These are phyloP conservation scores for Scopulariopsis brevicaulis DNA, from an alignment of 2,329 filamentous ascomycete species.

Conservation along the genomic window DNA sequence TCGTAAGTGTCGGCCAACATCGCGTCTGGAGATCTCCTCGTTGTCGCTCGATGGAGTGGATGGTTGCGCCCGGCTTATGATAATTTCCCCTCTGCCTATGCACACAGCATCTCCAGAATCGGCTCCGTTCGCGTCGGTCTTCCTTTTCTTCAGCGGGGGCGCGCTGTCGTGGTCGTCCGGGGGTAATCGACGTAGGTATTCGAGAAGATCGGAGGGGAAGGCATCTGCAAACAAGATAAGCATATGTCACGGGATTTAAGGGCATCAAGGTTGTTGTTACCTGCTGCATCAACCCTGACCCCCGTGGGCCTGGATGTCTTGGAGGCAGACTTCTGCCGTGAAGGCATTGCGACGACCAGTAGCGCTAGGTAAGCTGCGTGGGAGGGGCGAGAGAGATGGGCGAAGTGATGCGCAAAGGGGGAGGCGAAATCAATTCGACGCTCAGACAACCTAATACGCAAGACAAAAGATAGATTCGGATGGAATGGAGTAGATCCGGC, in stretches of 20 bases:
- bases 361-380: background rate
- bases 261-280: background rate
- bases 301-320: background rate
- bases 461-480: background rate
- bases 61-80: background rate
- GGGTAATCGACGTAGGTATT: slow-evolving; percentile 12
- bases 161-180: slow-evolving; percentile 6
- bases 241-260: background rate
- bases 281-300: background rate
- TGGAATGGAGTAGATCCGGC: background rate
- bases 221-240: slow-evolving; percentile 8
- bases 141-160: background rate
- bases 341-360: background rate
- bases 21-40: background rate
- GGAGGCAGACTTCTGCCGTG: background rate
- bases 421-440: background rate
- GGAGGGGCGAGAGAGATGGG: background rate
- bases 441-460: background rate
- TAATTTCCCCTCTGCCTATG: background rate
- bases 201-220: slow-evolving; percentile 12
- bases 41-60: too few relatives aligned
- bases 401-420: background rate
- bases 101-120: background rate
- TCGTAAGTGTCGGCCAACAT: background rate
- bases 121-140: background rate